phyloP scores from a whole-genome alignment of 768 basidiomycete species.

The Cyclocybe aegerita region DNA sequence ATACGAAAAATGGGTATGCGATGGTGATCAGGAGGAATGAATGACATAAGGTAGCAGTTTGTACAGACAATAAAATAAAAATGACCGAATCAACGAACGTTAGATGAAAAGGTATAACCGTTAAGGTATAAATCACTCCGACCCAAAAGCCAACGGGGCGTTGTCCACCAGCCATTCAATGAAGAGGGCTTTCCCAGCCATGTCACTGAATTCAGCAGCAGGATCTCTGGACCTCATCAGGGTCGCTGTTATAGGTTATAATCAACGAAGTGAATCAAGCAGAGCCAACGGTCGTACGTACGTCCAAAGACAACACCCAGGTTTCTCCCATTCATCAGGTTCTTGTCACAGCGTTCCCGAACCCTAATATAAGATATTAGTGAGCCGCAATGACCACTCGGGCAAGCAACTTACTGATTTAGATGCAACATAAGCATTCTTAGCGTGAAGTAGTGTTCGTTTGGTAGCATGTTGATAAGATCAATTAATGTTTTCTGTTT shows the following conservation, averaged over 20 bases:
- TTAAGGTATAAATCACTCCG: conserved; percentile 4
- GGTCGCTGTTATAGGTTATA: conserved; percentile 60
- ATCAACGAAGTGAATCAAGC: background rate
- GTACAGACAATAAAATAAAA: background rate
- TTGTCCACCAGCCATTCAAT: conserved; percentile 96
- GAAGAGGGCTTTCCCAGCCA: conserved; percentile 93
- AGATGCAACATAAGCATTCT: conserved; percentile 84
- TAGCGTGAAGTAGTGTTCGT: conserved; percentile 86
- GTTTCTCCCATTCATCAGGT: conserved; percentile 94
- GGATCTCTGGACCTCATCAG: conserved; percentile 89
- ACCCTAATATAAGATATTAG: conserved; percentile 44
- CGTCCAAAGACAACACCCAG: conserved; percentile 98
- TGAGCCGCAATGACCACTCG: background rate
- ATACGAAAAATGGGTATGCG: no score
- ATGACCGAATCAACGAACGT: conserved; percentile 10
- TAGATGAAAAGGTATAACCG: conserved; percentile 3
- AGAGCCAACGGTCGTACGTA: conserved; percentile 42
- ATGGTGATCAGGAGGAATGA: background rate
- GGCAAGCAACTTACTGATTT: conserved; percentile 56
- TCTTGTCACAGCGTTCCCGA: conserved; percentile 63
- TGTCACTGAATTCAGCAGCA: conserved; percentile 91
- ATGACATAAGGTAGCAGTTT: background rate
- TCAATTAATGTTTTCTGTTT: conserved; percentile 65
- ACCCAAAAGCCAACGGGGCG: conserved; percentile 54
- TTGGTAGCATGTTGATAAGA: conserved; percentile 75